phyloP scores from a whole-genome alignment of 192 early-diverging fungal genomes.

The Entomortierella parvispora region DNA sequence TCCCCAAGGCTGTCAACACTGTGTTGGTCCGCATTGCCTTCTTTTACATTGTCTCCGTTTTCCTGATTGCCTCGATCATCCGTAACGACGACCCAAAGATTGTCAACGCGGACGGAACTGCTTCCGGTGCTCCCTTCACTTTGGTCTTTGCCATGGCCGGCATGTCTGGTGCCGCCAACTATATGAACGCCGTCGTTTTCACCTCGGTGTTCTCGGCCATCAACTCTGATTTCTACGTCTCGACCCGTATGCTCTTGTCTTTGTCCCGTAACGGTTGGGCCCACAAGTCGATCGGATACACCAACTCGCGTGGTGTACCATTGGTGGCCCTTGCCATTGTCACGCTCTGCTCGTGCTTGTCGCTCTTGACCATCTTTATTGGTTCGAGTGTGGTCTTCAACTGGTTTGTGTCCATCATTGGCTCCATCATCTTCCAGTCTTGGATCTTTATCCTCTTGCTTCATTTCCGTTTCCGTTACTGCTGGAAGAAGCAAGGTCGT shows the following conservation, averaged over 20 bases:
- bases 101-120: conserved; percentile 56
- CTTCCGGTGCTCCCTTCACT: conserved; percentile 72
- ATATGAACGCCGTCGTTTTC: conserved; percentile 77
- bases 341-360: conserved; percentile 66
- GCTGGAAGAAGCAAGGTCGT: conserved; percentile 75
- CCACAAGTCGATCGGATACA: conserved; percentile 65
- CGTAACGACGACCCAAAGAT: conserved; percentile 61
- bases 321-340: conserved; percentile 66
- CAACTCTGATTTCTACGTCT: conserved; percentile 87
- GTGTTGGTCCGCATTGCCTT: conserved; percentile 76
- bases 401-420: conserved; percentile 69
- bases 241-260: conserved; percentile 78
- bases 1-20: conserved; percentile 71
- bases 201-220: conserved; percentile 76
- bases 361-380: conserved; percentile 67
- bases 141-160: conserved; percentile 70
- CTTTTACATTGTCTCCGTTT: conserved; percentile 73
- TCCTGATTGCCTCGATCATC: conserved; percentile 72
- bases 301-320: conserved; percentile 75
- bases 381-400: conserved; percentile 74
- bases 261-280: conserved; percentile 80
- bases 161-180: conserved; percentile 64
- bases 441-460: conserved; percentile 84
- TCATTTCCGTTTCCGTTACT: conserved; percentile 84
- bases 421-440: conserved; percentile 79